A percentile compares a stretch with the other conserved stretches of the same genome.
phyloP scores from a whole-genome alignment of 805 yeast genomes.

The Wickerhamomyces subpelliculosus region DNA sequence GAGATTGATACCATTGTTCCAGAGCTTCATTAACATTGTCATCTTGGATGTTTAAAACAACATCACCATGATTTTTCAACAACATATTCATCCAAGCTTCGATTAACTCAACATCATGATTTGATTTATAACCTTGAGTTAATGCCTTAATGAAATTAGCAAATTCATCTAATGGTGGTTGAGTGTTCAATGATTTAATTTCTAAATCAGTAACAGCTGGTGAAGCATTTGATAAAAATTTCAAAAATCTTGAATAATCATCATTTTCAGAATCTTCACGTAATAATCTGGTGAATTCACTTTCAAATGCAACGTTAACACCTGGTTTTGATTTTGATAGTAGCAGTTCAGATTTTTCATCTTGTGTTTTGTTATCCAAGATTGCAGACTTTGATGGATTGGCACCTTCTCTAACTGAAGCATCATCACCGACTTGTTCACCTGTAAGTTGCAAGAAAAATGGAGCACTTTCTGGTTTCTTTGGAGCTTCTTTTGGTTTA shows the following conservation, averaged over 20 bases:
- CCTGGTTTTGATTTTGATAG: constrained; percentile 17
- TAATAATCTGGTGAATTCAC: constrained; percentile 60
- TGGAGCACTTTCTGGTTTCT: constrained; percentile 72
- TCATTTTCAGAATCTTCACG: constrained; percentile 39
- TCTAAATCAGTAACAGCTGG: constrained; percentile 84
- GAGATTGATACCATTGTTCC: constrained; percentile 39
- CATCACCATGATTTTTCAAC: constrained; percentile 77
- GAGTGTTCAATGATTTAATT: constrained; percentile 65
- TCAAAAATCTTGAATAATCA: constrained; percentile 46
- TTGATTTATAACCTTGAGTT: constrained; percentile 46
- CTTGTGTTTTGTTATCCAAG: constrained; percentile 3
- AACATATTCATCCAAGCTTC: constrained; percentile 77
- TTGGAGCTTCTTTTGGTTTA: constrained; percentile 84
- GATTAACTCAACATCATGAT: constrained; percentile 64
- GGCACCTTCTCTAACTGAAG: constrained; percentile 34
- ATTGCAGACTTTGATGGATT: constrained; percentile 16
- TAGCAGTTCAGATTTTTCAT: constrained; percentile 4
- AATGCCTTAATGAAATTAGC: constrained; percentile 61
- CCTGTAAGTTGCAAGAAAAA: constrained; percentile 74
- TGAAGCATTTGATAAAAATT: constrained; percentile 48
- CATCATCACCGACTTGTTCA: constrained; percentile 64
- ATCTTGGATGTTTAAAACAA: constrained; percentile 40
- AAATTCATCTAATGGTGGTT: constrained; percentile 64
- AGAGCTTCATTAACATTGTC: constrained; percentile 39
- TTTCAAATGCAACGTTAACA: constrained; percentile 49